These are phyloP conservation scores for Leavenworthia alabamica DNA, from an alignment of 345 rosid species.

Conservation along the genomic window DNA sequence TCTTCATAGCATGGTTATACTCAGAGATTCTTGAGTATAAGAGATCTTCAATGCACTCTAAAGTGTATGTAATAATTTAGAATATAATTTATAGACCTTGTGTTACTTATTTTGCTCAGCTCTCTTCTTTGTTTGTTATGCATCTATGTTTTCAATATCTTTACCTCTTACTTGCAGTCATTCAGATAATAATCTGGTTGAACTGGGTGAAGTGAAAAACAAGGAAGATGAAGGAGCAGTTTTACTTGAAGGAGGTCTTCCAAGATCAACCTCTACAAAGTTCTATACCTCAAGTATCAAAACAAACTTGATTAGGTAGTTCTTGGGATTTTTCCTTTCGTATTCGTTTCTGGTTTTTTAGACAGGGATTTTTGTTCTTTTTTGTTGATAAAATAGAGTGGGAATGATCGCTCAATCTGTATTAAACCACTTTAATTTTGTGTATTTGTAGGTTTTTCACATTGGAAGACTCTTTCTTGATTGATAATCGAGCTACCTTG, in stretches of 20 bases:
- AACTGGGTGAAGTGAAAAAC: conserved; percentile 49
- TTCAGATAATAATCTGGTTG: conserved; percentile 82
- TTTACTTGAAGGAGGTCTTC: conserved; percentile 82
- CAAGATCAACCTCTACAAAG: conserved; percentile 67
- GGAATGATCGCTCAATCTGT: background rate
- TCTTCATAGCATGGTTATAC: conserved; percentile 79
- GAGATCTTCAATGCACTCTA: conserved; percentile 48
- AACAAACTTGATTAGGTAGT: conserved; percentile 66
- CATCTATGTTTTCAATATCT: background rate
- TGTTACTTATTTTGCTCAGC: background rate
- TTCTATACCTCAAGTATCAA: conserved; percentile 52
- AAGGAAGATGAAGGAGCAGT: conserved; percentile 80
- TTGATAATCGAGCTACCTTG: conserved; percentile 77
- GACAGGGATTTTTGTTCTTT: background rate
- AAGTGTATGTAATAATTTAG: conserved; percentile 68
- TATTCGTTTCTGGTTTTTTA: background rate
- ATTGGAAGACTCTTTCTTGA: conserved; percentile 84
- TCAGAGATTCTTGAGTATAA: conserved; percentile 69
- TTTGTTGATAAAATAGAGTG: background rate
- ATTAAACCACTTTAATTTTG: conserved; percentile 7
- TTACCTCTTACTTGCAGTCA: conserved; percentile 48
- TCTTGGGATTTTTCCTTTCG: background rate
- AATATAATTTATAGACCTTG: background rate
- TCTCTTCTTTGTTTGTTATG: background rate
- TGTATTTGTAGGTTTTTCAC: conserved; percentile 59